These are phyloP conservation scores for Chrysoporthe deuterocubensis DNA, from an alignment of 2,329 filamentous ascomycete genomes.

Conservation along the genomic window DNA sequence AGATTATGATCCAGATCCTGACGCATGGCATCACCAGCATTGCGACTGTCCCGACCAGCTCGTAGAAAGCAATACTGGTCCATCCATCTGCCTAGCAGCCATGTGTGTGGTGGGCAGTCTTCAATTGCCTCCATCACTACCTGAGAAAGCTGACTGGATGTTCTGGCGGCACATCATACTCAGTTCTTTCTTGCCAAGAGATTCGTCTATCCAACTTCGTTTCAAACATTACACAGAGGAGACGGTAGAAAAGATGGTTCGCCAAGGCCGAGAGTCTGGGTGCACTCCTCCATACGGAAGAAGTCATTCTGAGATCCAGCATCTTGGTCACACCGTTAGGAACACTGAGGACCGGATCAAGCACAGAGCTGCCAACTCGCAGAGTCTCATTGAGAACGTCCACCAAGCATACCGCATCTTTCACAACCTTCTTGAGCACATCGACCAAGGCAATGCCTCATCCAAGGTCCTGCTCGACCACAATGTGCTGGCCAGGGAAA, in stretches of 20 bases:
- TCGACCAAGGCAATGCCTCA: conserved; percentile 14
- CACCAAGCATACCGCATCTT: conserved; percentile 19
- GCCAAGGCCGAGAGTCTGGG: conserved; percentile 11
- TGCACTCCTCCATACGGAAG: background rate
- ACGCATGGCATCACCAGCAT: conserved; percentile 1
- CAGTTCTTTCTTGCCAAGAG: conserved; percentile 4
- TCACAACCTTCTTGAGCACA: conserved; percentile 16
- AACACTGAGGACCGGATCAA: background rate
- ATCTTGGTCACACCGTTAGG: conserved; percentile 10
- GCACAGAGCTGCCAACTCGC: conserved; percentile 13
- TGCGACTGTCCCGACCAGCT: conserved; percentile 13
- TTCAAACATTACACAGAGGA: conserved; percentile 2
- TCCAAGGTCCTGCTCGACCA: conserved; percentile 19
- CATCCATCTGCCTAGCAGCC: conserved; percentile 13
- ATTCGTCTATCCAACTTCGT: conserved; percentile 8
- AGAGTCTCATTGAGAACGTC: conserved; percentile 2
- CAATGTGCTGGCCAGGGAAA: background rate
- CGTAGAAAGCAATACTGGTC: conserved; percentile 7
- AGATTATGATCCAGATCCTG: background rate
- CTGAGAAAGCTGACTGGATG: conserved; percentile 11
- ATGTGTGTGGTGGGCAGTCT: conserved; percentile 16
- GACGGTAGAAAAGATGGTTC: conserved; percentile 11
- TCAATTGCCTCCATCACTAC: background rate
- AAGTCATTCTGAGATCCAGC: conserved; percentile 11
- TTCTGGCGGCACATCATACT: conserved; percentile 17